These are phyloP conservation scores for Naegleria gruberi DNA, from an alignment of 208 protist species.

Conservation along the genomic window DNA sequence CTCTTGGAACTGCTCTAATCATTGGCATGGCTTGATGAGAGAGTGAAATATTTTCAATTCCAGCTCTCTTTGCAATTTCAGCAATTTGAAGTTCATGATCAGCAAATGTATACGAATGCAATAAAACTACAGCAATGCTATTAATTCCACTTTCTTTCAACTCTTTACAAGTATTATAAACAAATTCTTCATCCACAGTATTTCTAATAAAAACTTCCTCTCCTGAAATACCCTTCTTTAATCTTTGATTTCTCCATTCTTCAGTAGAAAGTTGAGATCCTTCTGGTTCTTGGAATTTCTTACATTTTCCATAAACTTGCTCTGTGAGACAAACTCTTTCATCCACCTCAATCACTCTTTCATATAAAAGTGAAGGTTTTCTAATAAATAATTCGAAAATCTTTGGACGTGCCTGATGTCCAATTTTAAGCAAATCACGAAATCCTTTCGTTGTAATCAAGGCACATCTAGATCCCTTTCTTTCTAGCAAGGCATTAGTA, in stretches of 20 bases:
- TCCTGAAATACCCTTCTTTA: constrained; percentile 39
- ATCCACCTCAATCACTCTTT: constrained; percentile 60
- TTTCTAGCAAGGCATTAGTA: constrained; percentile 88
- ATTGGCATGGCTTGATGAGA: constrained; percentile 80
- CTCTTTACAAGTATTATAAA: constrained; percentile 31
- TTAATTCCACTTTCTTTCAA: constrained; percentile 61
- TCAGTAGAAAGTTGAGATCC: not conserved
- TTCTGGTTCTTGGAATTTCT: constrained; percentile 37
- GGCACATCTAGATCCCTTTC: constrained; percentile 75
- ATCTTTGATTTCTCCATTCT: constrained; percentile 27
- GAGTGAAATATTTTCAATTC: constrained; percentile 77
- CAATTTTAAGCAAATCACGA: constrained; percentile 80
- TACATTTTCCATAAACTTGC: not conserved
- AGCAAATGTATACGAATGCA: constrained; percentile 80
- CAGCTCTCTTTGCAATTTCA: constrained; percentile 61
- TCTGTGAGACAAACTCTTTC: constrained; percentile 64
- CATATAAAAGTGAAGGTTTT: constrained; percentile 70
- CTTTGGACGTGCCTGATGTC: constrained; percentile 70
- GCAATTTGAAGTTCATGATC: constrained; percentile 71
- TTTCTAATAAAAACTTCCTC: constrained; percentile 60
- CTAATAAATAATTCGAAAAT: constrained; percentile 86
- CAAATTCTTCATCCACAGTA: constrained; percentile 49
- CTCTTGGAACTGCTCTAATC: constrained; percentile 76
- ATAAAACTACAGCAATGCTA: constrained; percentile 74
- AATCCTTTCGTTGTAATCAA: constrained; percentile 84